Conservation (phyloP, 1,284 basidiomycete genomes). For the Cryptococcus sp. region DNA sequence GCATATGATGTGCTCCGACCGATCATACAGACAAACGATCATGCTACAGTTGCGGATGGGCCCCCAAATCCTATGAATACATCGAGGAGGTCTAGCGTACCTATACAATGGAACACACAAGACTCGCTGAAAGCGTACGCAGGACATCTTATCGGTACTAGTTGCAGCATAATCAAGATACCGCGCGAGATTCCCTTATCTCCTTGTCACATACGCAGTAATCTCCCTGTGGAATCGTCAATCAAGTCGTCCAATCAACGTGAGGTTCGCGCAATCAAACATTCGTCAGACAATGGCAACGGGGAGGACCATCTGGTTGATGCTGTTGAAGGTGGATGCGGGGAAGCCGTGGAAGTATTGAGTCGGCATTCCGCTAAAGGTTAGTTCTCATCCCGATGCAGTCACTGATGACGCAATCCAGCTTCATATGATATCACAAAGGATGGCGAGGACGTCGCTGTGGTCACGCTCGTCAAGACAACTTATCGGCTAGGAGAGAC, state of each 20-base stretch:
- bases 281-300: conserved; percentile 16
- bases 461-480: conserved; percentile 85
- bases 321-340: conserved; percentile 64
- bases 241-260: too few relatives aligned
- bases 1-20: conserved; percentile 50
- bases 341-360: conserved; percentile 86
- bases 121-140: conserved; percentile 38
- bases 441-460: conserved; percentile 80
- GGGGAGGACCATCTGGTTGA: conserved; percentile 50
- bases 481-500: conserved; percentile 88
- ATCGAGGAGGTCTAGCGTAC: not conserved
- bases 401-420: conserved; percentile 41
- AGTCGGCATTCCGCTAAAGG: conserved; percentile 85
- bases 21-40: conserved; percentile 52
- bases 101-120: conserved; percentile 14
- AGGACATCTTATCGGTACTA: conserved; percentile 29
- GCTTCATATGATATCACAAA: conserved; percentile 92
- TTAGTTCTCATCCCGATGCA: conserved; percentile 46
- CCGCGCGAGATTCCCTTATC: too few relatives aligned
- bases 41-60: conserved; percentile 28
- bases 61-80: conserved; percentile 5
- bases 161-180: too few relatives aligned
- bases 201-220: too few relatives aligned
- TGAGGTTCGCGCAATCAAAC: too few relatives aligned
- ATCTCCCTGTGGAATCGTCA: too few relatives aligned